Evolutionary conservation across 2,329 filamentous ascomycete species (phyloP), one percentile per base, ranked within the genome.

Genomic region (Intubia oerlemansii): DNA sequence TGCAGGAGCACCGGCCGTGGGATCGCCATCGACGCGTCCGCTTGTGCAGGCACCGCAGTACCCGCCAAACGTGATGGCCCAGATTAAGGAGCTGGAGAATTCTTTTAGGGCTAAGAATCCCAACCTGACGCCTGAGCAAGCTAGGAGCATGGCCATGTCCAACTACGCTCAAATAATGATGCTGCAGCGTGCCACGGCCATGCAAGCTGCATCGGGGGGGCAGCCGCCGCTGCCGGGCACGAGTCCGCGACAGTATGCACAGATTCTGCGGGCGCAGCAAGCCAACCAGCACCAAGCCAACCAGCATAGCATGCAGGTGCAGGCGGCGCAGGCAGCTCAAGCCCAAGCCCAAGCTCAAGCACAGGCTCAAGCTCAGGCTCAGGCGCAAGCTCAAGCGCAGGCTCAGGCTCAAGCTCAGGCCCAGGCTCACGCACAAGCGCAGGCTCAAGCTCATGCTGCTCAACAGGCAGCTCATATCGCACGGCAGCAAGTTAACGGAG

Each of bases 221-320:
- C 56, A 62, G 36, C 47, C 57, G 10, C 53, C 54, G 12, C 52
- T 62, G 27, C 47, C 53, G 1, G 50, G 52, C 12, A 58, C 57
- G 2, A 63, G 59, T 32, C 64, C 64, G 17, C 62, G 68, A 23
- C 64, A 69, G 35, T 68, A 69, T 39, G 64, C 64, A 2, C 62
- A 65, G 32, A 48, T 68, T 19, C 53, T 69, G 7, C 49, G 64
- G 25, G 61, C 64, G 22, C 64, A 68, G 38, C 63, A 67, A 23
- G 34, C 34, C 1, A 27, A 30, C 10, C 30, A 32, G 21, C 32
- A 35, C n/a, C 63, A 68, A 34, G 67, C 67, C 40, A 62, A 62
- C 2, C 62, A 64, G 29, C 47, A 66, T 21, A 52, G 17, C 28
- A 47, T 66, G 24, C 52, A 21, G 4, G 20, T 66, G 7, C 49